Evolutionary conservation across 2,329 filamentous ascomycete genomes (phyloP), one percentile per base, ranked within the genome.

Genomic region (Ambrosiella beaveri): DNA sequence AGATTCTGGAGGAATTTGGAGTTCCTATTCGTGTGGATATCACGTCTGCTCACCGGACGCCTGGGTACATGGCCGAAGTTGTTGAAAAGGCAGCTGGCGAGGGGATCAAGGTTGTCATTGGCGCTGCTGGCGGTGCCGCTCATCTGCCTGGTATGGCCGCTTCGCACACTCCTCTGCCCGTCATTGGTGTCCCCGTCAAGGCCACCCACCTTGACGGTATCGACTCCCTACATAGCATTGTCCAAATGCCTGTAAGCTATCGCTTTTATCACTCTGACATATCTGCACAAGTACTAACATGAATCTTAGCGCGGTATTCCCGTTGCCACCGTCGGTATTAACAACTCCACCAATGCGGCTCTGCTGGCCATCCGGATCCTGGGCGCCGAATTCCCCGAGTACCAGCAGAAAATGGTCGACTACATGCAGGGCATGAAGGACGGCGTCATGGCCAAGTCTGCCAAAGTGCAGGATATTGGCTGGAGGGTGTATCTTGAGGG

Each of bases 41-140:
- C 66, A 90, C 86, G 0, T 90, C 86, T 1, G 88, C 88, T 0
- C 86, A 90, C 69, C 77, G 86, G 39, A 90, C 85, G 1, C 84
- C 85, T 2, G 71, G 77, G 49, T 78, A 76, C 63, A 89, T 90
- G 84, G 78, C 77, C 53, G 71, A 81, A 59, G 79, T 87, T 53
- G 84, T 84, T 7, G 76, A 74, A 35, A 74, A 75, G 12, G 85
- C 85, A 12, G 78, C 80, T 0, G 75, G 72, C 1, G 77, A 79
- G 0, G 85, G 85, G 7, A 79, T 88, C 66, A 81, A 81, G 63
- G 83, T 87, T 3, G 79, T 90, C 60, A 88, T 88, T 62, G 85
- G 85, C 1, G 86, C 84, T 15, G 85, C 85, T 0, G 85, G 85
- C 11, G 85, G 85, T 35, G 85, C 85, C 0, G 85, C 85, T 6